Evolutionary conservation across 2,329 filamentous ascomycete genomes (phyloP).

Genomic region (Aspergillus felis): DNA sequence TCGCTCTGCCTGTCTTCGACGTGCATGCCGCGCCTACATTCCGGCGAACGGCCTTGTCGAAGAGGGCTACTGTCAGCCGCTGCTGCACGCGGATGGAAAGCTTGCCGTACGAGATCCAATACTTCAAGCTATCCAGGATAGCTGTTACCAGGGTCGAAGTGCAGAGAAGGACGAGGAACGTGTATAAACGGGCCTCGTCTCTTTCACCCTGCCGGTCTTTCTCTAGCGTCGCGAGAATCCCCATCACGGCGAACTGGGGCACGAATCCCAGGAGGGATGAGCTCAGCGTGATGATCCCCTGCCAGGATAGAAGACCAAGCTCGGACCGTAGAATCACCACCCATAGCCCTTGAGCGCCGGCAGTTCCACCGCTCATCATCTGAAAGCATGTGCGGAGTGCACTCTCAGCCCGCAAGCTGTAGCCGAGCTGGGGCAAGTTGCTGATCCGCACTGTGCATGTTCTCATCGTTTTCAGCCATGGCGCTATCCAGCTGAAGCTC

Average conservation of each 20-base stretch:
- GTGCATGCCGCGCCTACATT: no score
- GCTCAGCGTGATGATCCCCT: conserved; percentile 55
- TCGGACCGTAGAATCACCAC: not conserved
- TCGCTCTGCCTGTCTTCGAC: no score
- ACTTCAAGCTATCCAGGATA: conserved; percentile 49
- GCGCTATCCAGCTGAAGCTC: conserved; percentile 58
- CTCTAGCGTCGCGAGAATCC: conserved; percentile 62
- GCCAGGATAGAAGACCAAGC: conserved; percentile 45
- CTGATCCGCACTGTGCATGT: conserved; percentile 54
- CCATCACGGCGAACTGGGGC: conserved; percentile 64
- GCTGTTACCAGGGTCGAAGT: conserved; percentile 42
- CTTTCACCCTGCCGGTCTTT: conserved; percentile 41
- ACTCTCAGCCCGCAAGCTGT: conserved; percentile 45
- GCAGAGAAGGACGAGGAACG: conserved; percentile 50
- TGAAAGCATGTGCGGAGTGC: not conserved
- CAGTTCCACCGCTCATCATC: no score
- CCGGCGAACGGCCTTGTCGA: conserved; percentile 56
- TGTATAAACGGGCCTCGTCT: conserved; percentile 27
- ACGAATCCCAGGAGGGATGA: conserved; percentile 57
- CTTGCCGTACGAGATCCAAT: conserved; percentile 52
- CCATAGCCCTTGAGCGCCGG: not conserved
- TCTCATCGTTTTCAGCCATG: conserved; percentile 41
- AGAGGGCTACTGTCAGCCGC: conserved; percentile 66
- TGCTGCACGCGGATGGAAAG: conserved; percentile 62
- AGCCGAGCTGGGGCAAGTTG: conserved; percentile 59